phyloP scores from a whole-genome alignment of 2,329 filamentous ascomycete species.

The Arthrobotrys musiformis region DNA sequence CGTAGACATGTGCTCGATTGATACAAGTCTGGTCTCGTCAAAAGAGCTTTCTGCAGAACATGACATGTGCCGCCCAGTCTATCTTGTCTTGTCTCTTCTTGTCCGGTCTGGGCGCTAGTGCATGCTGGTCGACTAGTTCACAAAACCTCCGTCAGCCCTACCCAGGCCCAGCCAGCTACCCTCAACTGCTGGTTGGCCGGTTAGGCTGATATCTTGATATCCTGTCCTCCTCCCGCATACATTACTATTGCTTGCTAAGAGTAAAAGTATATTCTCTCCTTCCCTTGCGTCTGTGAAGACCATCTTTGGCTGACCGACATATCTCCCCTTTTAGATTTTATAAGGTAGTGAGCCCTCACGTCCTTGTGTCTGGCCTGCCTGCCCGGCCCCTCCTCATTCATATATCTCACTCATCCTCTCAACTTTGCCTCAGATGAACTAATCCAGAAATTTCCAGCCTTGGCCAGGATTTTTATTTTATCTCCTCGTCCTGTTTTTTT shows the following conservation, averaged over 20 bases:
- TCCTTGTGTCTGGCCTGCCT: too few species aligned
- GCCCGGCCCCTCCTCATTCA: not conserved
- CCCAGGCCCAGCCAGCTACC: too few species aligned
- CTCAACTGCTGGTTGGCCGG: too few species aligned
- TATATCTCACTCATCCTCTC: too few species aligned
- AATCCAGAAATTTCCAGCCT: constrained; percentile 20
- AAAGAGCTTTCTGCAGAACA: constrained; percentile 1
- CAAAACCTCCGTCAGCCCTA: constrained; percentile 55
- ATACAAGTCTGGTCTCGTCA: constrained; percentile 6
- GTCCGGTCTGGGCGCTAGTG: constrained; percentile 29
- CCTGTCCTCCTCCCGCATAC: constrained; percentile 45
- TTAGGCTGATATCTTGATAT: constrained; percentile 42
- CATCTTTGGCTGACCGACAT: constrained; percentile 36
- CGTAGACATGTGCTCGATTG: constrained; percentile 13
- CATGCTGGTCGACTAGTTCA: too few species aligned
- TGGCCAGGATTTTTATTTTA: too few species aligned
- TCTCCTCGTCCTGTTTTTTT: too few species aligned
- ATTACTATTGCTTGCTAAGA: not conserved
- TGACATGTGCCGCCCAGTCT: constrained; percentile 38
- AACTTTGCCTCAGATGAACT: not conserved
- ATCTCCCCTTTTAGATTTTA: not conserved
- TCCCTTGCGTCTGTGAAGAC: constrained; percentile 42
- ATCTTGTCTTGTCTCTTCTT: too few species aligned
- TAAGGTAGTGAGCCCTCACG: not conserved
- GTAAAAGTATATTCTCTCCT: too few species aligned